Percentiles rank a stretch among this genome's conserved stretches.
These are phyloP conservation scores for Hyaloscypha bicolor DNA, from an alignment of 495 filamentous ascomycete species.

Conservation along the genomic window DNA sequence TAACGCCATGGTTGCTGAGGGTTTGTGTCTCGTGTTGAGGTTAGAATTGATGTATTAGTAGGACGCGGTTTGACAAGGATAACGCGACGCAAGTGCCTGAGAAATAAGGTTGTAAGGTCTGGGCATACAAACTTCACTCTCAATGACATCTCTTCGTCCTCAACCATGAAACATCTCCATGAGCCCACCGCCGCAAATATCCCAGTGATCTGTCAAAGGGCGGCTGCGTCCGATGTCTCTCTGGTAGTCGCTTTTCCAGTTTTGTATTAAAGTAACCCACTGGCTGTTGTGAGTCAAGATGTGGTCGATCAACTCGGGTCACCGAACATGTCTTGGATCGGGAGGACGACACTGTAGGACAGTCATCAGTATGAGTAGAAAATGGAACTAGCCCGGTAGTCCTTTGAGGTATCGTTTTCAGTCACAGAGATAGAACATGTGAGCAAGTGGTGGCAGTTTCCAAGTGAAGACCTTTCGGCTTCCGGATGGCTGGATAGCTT, in stretches of 20 bases:
- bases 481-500: background rate
- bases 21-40: slow-evolving; percentile 7
- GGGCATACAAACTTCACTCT: background rate
- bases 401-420: no score
- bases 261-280: background rate
- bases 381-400: no score
- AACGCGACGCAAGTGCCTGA: background rate
- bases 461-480: background rate
- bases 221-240: background rate
- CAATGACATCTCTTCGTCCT: background rate
- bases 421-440: background rate
- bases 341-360: background rate
- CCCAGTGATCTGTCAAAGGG: background rate
- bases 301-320: background rate
- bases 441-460: background rate
- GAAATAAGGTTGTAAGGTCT: background rate
- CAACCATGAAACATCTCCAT: background rate
- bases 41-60: slow-evolving; percentile 9
- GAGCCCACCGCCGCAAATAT: background rate
- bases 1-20: slow-evolving; percentile 66
- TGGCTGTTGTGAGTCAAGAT: background rate
- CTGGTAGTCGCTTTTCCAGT: background rate
- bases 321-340: background rate
- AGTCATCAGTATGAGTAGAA: background rate
- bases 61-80: slow-evolving; percentile 15